Base-by-base conservation (phyloP, 768 basidiomycete species). In the Heimioporus sp. region DNA sequence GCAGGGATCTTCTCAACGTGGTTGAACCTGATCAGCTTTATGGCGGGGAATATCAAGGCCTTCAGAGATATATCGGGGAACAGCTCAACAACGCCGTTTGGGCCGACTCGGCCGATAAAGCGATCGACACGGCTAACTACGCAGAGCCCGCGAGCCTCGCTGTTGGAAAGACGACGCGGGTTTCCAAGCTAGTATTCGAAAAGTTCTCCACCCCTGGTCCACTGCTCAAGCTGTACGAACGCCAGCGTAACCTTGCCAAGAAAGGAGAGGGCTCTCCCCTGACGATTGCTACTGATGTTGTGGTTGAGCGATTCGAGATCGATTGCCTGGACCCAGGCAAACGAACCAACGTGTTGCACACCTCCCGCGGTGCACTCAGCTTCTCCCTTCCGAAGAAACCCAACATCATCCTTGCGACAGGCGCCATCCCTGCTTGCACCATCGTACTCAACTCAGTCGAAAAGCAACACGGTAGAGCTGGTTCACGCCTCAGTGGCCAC, bases 361-460 rank as follows among this genome's bases (percentile, higher is more conserved):
- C 60, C 0, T 61, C 60, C 30, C 60, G 60, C 7, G 60, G 60
- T 20, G 31, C 41, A 13, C 30, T 61, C 7, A 53, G 30, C 21
- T 54, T 62, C 24, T 49, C 60, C 7, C 41, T 49, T 31, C 3
- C 6, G 36, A 39, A 41, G 21, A 53, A 48, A 8, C 48, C 60
- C 13, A 61, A 61, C 36, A 44, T 61, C 49, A 61, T 61, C 17
- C 60, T 61, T 16, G 60, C 60, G 31, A 53, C 60, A 2, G 60
- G 60, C 2, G 40, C 60, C 39, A 57, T 61, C 11, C 60, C 60
- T 15, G 53, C 56, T 38, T 54, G 52, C 20, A 62, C 60, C 21
- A 46, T 61, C 13, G 46, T 62, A 12, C 45, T 54, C 20, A 61
- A 61, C 43, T 62, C 56, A 5, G 39, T 61, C 15, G 8, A 30